These are phyloP conservation scores for Gentiana macrophylla DNA, from an alignment of 257 asterid species.

Conservation along the genomic window DNA sequence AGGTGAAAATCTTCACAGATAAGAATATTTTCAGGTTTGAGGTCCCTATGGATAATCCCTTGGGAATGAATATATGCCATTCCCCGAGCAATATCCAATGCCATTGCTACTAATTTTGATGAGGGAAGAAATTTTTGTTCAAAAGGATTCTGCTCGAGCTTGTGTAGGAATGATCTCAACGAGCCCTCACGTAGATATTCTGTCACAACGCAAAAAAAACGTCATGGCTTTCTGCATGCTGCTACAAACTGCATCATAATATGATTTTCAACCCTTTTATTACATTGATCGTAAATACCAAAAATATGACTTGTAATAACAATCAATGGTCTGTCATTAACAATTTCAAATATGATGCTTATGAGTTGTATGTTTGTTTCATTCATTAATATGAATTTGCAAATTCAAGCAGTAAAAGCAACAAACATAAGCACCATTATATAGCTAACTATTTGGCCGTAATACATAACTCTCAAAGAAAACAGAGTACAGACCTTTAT, in stretches of 20 bases:
- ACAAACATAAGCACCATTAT: neutral
- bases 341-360: neutral
- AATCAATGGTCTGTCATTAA: too few relatives aligned
- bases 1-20: slow-evolving; percentile 21
- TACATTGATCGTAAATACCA: neutral
- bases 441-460: neutral
- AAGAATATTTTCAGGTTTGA: slow-evolving; percentile 34
- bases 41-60: slow-evolving; percentile 32
- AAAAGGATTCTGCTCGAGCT: slow-evolving; percentile 24
- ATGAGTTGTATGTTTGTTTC: too few relatives aligned
- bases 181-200: slow-evolving; percentile 37
- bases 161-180: slow-evolving; percentile 32
- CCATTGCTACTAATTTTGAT: slow-evolving; percentile 19
- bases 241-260: slow-evolving; percentile 29
- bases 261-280: slow-evolving; percentile 4
- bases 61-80: slow-evolving; percentile 36
- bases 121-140: slow-evolving; percentile 20
- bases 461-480: too few relatives aligned
- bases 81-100: slow-evolving; percentile 29
- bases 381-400: too few relatives aligned
- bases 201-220: slow-evolving; percentile 26
- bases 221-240: slow-evolving; percentile 25
- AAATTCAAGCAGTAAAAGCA: neutral
- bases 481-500: slow-evolving; percentile 15
- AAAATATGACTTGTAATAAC: neutral